Conservation (phyloP, 2,329 filamentous ascomycete species). For the Ophiostoma ulmi region DNA sequence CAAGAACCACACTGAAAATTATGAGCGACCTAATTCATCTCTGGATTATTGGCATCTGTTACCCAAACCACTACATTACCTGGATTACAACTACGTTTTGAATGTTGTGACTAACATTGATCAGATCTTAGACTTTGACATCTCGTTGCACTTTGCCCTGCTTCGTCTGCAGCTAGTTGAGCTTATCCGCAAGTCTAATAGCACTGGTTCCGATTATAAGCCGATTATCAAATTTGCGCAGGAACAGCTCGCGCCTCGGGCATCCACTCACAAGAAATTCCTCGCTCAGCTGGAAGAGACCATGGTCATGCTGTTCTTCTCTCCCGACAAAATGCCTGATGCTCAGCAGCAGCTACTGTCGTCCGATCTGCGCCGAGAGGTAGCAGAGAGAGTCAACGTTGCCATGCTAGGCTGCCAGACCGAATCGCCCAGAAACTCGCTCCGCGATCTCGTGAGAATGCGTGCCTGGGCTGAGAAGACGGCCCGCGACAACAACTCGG, state of each 20-base stretch:
- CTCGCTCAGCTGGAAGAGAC: slow-evolving; percentile 84
- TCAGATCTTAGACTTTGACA: slow-evolving; percentile 81
- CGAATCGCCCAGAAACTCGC: slow-evolving; percentile 71
- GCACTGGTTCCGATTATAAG: slow-evolving; percentile 65
- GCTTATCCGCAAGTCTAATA: slow-evolving; percentile 73
- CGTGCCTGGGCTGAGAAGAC: slow-evolving; percentile 77
- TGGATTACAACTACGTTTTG: not conserved
- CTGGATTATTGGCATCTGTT: not conserved
- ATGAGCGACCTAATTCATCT: slow-evolving; percentile 53
- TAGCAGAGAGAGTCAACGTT: slow-evolving; percentile 86
- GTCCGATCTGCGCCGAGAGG: slow-evolving; percentile 70
- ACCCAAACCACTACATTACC: not conserved
- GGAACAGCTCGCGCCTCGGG: slow-evolving; percentile 78
- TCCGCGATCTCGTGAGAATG: slow-evolving; percentile 68
- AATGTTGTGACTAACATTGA: slow-evolving; percentile 32
- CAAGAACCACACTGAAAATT: slow-evolving; percentile 58
- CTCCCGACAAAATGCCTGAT: slow-evolving; percentile 70
- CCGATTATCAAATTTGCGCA: slow-evolving; percentile 84
- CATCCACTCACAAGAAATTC: slow-evolving; percentile 74
- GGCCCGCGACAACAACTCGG: slow-evolving; percentile 42
- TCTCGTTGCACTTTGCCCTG: slow-evolving; percentile 80
- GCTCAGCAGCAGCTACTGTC: slow-evolving; percentile 72
- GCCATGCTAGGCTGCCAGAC: slow-evolving; percentile 66
- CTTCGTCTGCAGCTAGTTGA: slow-evolving; percentile 90
- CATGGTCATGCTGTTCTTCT: slow-evolving; percentile 87